Base-by-base conservation (phyloP, 495 filamentous ascomycete species). In the Parathielavia appendiculata region DNA sequence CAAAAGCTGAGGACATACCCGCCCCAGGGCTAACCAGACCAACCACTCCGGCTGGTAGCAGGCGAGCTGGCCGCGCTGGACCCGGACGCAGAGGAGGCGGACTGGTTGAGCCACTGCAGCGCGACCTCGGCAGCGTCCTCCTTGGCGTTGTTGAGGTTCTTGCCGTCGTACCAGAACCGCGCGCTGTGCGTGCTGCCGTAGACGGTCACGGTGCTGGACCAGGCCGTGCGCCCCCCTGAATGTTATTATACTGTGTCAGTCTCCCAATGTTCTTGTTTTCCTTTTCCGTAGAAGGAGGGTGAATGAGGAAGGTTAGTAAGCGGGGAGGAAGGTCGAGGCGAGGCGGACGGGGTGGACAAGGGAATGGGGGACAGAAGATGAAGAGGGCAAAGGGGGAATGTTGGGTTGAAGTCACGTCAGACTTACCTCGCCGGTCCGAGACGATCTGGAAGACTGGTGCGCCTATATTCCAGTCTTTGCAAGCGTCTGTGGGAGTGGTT, bases 111-210 rank as follows among this genome's bases (percentile, higher is more conserved):
- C 67, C 73, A 76, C 60, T 75, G 79, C 55, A 92, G 66, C 49
- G 87, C 86, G 58, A 87, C 76, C 72, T 90, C 90, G 64, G 91
- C 90, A 36, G 89, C 91, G 70, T 96, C 91, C 66, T 96, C 92
- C 71, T 83, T 88, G 52, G 92, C 91, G 66, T 92, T 93, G 73
- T 91, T 82, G 73, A 91, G 74, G 65, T 86, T 88, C 62, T 90
- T 81, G 39, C 89, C 91, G 70, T 95, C 90, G 72, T 95, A 96
- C 90, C 89, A 96, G 76, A 85, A 95, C 57, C 90, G 84, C 40
- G 91, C 92, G 10, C 75, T 57, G 66, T 86, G 76, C 45, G 67
- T 67, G 45, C 75, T 65, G 57, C 83, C 80, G 59, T 73, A 66
- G 55, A 92, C 75, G 14, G 71, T 79, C 57, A 95, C 87, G 36